Percentiles rank a stretch among this genome's conserved stretches.
These are phyloP conservation scores for Lodderomyces margitis DNA, from an alignment of 1,139 yeast species.

Conservation along the genomic window DNA sequence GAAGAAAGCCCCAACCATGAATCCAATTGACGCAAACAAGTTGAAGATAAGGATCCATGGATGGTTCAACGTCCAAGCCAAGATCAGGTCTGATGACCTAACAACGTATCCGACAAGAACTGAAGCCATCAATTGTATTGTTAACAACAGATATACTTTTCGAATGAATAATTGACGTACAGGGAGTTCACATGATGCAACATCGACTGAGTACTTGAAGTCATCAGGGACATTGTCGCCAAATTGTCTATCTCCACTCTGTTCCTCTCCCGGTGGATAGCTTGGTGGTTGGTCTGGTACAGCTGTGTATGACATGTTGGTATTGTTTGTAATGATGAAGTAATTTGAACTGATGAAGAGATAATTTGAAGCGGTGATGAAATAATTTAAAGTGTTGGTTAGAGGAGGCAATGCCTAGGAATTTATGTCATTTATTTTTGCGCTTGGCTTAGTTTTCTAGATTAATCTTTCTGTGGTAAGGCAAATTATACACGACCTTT, in stretches of 20 bases:
- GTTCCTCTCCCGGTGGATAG: slow-evolving; percentile 8
- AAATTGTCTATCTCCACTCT: slow-evolving; percentile 22
- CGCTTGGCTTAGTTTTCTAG: neutral
- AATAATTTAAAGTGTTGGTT: too few species aligned
- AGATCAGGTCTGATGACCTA: slow-evolving; percentile 45
- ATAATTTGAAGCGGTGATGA: too few species aligned
- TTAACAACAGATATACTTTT: slow-evolving; percentile 73
- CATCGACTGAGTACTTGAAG: slow-evolving; percentile 78
- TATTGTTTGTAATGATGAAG: neutral
- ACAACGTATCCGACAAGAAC: slow-evolving; percentile 59
- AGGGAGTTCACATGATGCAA: slow-evolving; percentile 73
- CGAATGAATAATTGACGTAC: slow-evolving; percentile 75
- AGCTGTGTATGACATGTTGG: slow-evolving; percentile 7
- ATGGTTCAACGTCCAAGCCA: slow-evolving; percentile 59
- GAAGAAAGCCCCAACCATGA: slow-evolving; percentile 57
- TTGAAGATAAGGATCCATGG: slow-evolving; percentile 61
- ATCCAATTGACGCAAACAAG: slow-evolving; percentile 58
- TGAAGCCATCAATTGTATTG: slow-evolving; percentile 63
- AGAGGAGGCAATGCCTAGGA: too few species aligned
- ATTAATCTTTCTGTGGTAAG: neutral
- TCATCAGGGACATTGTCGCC: slow-evolving; percentile 65
- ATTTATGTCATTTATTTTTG: too few species aligned
- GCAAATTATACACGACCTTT: neutral
- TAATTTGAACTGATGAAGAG: neutral
- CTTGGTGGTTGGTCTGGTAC: slow-evolving; percentile 12